phyloP scores from a whole-genome alignment of 2,329 filamentous ascomycete genomes.

The Canariomyces notabilis region DNA sequence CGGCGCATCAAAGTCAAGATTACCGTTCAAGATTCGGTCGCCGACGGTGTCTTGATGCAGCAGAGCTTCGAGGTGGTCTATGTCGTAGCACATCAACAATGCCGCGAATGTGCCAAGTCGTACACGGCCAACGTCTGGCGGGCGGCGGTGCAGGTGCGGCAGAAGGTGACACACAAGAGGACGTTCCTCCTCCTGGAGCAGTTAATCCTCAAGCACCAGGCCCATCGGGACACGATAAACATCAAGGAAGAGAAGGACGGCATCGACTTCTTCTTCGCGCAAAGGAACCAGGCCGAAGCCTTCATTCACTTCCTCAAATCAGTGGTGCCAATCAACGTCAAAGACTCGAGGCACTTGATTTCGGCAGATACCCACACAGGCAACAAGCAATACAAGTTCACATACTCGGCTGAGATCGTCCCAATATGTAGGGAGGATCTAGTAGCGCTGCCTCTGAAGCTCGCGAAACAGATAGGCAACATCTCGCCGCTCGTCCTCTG shows the following conservation, averaged over 20 bases:
- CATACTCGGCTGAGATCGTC: slow-evolving; percentile 81
- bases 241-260: slow-evolving; percentile 97
- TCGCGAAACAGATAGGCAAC: slow-evolving; percentile 83
- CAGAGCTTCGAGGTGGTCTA: slow-evolving; percentile 95
- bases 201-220: slow-evolving; percentile 88
- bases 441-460: slow-evolving; percentile 83
- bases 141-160: slow-evolving; percentile 87
- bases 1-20: slow-evolving; percentile 89
- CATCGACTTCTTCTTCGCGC: slow-evolving; percentile 90
- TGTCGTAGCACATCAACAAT: slow-evolving; percentile 86
- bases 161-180: slow-evolving; percentile 95
- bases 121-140: slow-evolving; percentile 96
- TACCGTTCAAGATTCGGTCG: slow-evolving; percentile 72
- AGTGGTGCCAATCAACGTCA: slow-evolving; percentile 60
- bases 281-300: slow-evolving; percentile 80
- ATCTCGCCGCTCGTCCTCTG: slow-evolving; percentile 83
- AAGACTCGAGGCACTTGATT: slow-evolving; percentile 63
- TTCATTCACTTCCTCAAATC: slow-evolving; percentile 74
- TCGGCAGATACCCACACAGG: slow-evolving; percentile 89
- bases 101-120: slow-evolving; percentile 89
- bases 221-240: slow-evolving; percentile 90
- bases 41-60: slow-evolving; percentile 66
- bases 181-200: slow-evolving; percentile 72
- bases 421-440: slow-evolving; percentile 97
- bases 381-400: slow-evolving; percentile 90